These are phyloP conservation scores for Leptographium galeiforme DNA, from an alignment of 2,329 filamentous ascomycete genomes.

Conservation along the genomic window DNA sequence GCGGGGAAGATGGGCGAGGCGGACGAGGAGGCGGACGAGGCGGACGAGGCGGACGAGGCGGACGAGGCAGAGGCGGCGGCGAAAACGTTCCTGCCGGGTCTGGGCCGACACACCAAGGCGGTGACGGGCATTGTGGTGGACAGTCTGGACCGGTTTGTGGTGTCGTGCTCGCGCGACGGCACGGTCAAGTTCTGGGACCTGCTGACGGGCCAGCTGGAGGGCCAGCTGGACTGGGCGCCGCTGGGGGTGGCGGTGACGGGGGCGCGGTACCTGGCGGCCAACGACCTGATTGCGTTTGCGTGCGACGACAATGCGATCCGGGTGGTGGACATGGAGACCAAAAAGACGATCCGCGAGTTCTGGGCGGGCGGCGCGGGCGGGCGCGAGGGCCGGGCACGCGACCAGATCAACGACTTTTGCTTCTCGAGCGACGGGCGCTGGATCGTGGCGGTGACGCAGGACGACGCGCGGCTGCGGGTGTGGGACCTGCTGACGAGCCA, in stretches of 20 bases:
- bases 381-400: not conserved
- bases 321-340: conserved; percentile 80
- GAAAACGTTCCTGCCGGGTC: conserved; percentile 27
- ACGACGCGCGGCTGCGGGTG: conserved; percentile 66
- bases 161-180: conserved; percentile 81
- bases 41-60: conserved; percentile 28
- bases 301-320: conserved; percentile 84
- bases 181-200: conserved; percentile 98
- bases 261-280: conserved; percentile 68
- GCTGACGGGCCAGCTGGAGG: conserved; percentile 60
- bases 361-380: conserved; percentile 58
- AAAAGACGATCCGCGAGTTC: conserved; percentile 82
- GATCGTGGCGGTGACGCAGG: conserved; percentile 78
- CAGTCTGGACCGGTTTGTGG: conserved; percentile 70
- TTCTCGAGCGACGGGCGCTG: conserved; percentile 92
- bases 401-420: conserved; percentile 58
- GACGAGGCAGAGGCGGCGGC: conserved; percentile 13
- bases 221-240: conserved; percentile 73
- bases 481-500: conserved; percentile 96
- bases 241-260: conserved; percentile 58
- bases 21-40: conserved; percentile 39
- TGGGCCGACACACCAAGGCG: conserved; percentile 65
- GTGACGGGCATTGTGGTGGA: conserved; percentile 83
- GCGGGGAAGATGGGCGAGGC: conserved; percentile 18
- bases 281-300: conserved; percentile 74